A percentile compares a stretch with the other conserved stretches of the same genome.
Conservation (phyloP, 2,329 filamentous ascomycete species). For the Stagonosporopsis tanaceti region DNA sequence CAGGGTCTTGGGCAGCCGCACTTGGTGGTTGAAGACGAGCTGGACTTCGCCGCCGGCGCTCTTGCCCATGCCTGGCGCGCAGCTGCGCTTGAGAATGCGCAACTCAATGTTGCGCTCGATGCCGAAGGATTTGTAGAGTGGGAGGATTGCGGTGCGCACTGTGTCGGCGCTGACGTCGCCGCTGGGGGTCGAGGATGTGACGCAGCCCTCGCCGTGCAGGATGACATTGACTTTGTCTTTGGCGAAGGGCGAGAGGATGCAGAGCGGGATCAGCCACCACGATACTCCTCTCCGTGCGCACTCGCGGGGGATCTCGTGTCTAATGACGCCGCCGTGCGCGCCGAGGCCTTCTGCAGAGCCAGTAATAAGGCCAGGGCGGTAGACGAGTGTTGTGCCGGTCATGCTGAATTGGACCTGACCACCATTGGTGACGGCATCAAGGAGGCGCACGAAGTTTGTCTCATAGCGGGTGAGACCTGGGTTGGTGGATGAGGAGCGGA, state of each 20-base stretch:
- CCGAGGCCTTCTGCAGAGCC: conserved; percentile 81
- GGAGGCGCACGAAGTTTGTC: conserved; percentile 91
- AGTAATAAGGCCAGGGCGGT: conserved; percentile 90
- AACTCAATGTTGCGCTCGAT: conserved; percentile 88
- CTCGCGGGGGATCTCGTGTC: conserved; percentile 78
- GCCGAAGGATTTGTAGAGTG: conserved; percentile 88
- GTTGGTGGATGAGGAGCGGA: conserved; percentile 85
- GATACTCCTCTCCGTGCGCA: conserved; percentile 83
- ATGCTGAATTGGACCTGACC: conserved; percentile 94
- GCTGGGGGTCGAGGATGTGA: conserved; percentile 82
- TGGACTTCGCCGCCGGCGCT: conserved; percentile 94
- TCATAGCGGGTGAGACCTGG: conserved; percentile 92
- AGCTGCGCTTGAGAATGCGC: conserved; percentile 77
- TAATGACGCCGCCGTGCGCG: conserved; percentile 76
- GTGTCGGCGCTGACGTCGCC: conserved; percentile 93
- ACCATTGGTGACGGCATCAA: conserved; percentile 95
- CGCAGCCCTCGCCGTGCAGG: conserved; percentile 89
- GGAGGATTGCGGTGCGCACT: conserved; percentile 90
- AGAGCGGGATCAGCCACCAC: conserved; percentile 91
- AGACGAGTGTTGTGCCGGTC: conserved; percentile 91
- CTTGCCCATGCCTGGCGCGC: conserved; percentile 72
- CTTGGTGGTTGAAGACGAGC: conserved; percentile 89
- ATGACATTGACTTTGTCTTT: conserved; percentile 90
- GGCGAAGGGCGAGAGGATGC: conserved; percentile 89
- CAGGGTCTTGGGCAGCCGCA: conserved; percentile 90